phyloP scores from a whole-genome alignment of 164 flowering plant species.

The Magnolia changhungtana region DNA sequence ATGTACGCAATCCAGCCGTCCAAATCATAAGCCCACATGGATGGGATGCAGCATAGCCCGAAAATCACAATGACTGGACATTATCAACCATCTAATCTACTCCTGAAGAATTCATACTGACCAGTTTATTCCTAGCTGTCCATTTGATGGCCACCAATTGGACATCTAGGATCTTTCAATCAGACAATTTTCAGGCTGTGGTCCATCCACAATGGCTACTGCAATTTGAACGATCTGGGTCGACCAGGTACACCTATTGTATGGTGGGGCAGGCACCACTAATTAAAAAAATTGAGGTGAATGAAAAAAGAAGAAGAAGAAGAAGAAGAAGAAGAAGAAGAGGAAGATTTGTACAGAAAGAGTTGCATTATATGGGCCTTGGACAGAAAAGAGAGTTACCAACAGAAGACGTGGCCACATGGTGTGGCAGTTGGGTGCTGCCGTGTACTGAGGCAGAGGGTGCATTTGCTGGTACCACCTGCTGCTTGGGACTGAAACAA shows the following conservation, averaged over 20 bases:
- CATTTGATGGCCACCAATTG: neutral
- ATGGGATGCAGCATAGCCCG: neutral
- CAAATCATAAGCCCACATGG: neutral
- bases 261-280: neutral
- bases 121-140: neutral
- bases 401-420: conserved; percentile 98
- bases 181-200: neutral
- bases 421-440: conserved; percentile 95
- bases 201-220: neutral
- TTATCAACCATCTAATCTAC: no score
- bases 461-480: conserved; percentile 69
- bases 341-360: no score
- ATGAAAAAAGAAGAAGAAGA: no score
- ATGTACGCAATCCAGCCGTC: neutral
- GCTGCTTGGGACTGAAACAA: conserved; percentile 45
- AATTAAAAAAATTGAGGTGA: neutral
- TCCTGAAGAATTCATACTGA: neutral
- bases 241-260: neutral
- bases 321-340: no score
- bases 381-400: conserved; percentile 35
- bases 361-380: neutral
- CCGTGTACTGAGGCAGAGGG: conserved; percentile 80
- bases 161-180: neutral
- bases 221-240: neutral
- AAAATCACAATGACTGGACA: neutral